Evolutionary conservation across 371 early-diverging fungal species (phyloP).

Genomic region (Apophysomyces elegans): DNA sequence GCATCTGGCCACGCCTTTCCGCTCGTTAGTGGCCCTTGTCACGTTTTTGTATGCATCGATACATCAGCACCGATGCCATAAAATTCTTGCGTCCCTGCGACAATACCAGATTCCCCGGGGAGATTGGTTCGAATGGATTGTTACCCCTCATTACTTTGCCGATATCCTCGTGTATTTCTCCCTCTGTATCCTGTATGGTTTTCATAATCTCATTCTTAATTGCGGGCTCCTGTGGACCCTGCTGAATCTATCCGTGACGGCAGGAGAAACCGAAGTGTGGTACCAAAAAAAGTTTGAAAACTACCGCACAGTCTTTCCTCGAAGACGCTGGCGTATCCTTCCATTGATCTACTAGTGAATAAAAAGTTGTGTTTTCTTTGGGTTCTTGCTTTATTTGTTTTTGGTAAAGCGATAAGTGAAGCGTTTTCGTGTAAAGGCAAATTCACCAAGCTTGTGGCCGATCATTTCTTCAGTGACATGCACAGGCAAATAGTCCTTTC

Average conservation of each 20-base stretch:
- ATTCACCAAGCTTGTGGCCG: constrained; percentile 96
- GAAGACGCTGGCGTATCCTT: constrained; percentile 43
- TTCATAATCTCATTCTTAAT: constrained; percentile 36
- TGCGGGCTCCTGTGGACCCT: constrained; percentile 61
- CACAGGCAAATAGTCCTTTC: constrained; percentile 88
- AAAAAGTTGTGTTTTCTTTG: neutral
- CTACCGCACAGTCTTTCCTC: constrained; percentile 37
- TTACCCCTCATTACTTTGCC: constrained; percentile 74
- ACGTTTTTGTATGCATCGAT: constrained; percentile 57
- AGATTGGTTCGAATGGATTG: constrained; percentile 71
- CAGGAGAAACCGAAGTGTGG: constrained; percentile 68
- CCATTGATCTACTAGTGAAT: constrained; percentile 44
- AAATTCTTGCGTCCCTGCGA: constrained; percentile 66
- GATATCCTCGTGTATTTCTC: constrained; percentile 77
- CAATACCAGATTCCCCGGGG: constrained; percentile 67
- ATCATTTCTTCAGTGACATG: constrained; percentile 95
- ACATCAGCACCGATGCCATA: constrained; percentile 72
- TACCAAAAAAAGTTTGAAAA: constrained; percentile 55
- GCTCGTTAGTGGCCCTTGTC: constrained; percentile 18
- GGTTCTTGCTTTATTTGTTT: constrained; percentile 62
- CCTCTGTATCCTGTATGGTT: constrained; percentile 38
- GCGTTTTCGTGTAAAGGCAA: constrained; percentile 88
- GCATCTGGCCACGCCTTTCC: neutral
- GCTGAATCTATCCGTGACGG: constrained; percentile 64
- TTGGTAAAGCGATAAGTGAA: constrained; percentile 91